Percentiles rank a stretch among this genome's conserved stretches.
These are phyloP conservation scores for Panaeolus papilionaceus DNA, from an alignment of 768 basidiomycete species.

Conservation along the genomic window DNA sequence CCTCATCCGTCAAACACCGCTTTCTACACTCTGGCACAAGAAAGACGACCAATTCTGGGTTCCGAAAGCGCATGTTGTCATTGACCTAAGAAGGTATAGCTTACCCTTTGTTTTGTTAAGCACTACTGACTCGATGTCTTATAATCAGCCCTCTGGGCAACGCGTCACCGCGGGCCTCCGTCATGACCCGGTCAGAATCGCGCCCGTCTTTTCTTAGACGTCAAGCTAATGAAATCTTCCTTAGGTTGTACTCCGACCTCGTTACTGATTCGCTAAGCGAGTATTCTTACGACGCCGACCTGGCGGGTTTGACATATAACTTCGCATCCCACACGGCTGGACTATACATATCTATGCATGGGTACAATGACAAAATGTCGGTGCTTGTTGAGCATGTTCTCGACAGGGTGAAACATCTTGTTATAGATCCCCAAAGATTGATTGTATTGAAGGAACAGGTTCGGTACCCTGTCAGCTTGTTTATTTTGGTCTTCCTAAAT, in stretches of 20 bases:
- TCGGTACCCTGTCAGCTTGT: conserved; percentile 20
- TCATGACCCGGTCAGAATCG: conserved; percentile 68
- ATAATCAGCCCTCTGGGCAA: conserved; percentile 59
- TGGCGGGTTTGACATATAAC: conserved; percentile 85
- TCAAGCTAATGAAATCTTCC: conserved; percentile 2
- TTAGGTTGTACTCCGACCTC: conserved; percentile 82
- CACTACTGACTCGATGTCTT: conserved; percentile 3
- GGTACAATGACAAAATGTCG: conserved; percentile 92
- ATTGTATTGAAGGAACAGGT: conserved; percentile 88
- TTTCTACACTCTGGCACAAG: conserved; percentile 92
- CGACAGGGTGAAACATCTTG: conserved; percentile 66
- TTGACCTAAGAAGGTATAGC: conserved; percentile 76
- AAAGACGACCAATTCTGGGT: conserved; percentile 98
- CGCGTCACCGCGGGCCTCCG: conserved; percentile 68
- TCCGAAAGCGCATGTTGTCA: conserved; percentile 80
- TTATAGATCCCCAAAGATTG: conserved; percentile 74
- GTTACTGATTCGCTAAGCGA: conserved; percentile 91
- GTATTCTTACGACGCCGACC: conserved; percentile 89
- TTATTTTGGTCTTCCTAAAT: conserved; percentile 16
- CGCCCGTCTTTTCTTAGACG: not conserved
- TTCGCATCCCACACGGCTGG: conserved; percentile 69
- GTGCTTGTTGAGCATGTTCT: conserved; percentile 77
- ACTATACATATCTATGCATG: conserved; percentile 69
- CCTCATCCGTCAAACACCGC: conserved; percentile 72
- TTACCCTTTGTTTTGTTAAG: not conserved